Evolutionary conservation across 371 early-diverging fungal genomes (phyloP), one percentile per base, ranked within the genome.

Genomic region (Mortierella sp.): DNA sequence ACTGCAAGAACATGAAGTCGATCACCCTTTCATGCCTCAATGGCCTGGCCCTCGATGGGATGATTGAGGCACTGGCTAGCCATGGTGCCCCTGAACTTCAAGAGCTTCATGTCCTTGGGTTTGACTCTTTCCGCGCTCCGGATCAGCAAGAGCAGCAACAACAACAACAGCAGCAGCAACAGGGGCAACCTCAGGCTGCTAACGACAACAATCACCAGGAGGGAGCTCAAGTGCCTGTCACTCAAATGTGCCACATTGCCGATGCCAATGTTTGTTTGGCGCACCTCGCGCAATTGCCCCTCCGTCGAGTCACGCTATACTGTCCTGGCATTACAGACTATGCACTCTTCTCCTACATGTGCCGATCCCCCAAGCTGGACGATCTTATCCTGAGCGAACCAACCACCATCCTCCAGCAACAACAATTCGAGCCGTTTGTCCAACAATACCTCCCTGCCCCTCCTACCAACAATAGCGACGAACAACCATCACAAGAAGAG

Each of bases 321-420:
- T 69, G 77, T 62, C 57, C 66, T 22, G 77, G 77, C 3, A 68
- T 76, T 40, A 76, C 77, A 8, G 77, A 76, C 40, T 65, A 57
- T 43, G 69, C 77, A 0, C 60, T 76, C 9, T 52, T 76, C 45
- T 62, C 57, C 22, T 76, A 57, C 50, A 17, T 76, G 41, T 44
- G 48, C 24, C 45, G 45, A 14, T 57, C 77, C 0, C 57, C 57
- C 10, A 49, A 57, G 10, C 51, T 76, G 4, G 59, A 31, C 29
- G 77, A 76, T 39, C 40, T 76, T 19, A 69, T 76, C 43, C 44
- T 76, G 49, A 60, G 61, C 39, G 77, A 76, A 21, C 77, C 77
- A 14, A 69, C 77, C 5, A 64, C 69, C 10, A 52, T 76, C 27
- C 44, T 76, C 21, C 77, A 76, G 8, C 65, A 60, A 9, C 70